Conservation (phyloP, 2,329 filamentous ascomycete genomes). For the Trichoderma arundinaceum region DNA sequence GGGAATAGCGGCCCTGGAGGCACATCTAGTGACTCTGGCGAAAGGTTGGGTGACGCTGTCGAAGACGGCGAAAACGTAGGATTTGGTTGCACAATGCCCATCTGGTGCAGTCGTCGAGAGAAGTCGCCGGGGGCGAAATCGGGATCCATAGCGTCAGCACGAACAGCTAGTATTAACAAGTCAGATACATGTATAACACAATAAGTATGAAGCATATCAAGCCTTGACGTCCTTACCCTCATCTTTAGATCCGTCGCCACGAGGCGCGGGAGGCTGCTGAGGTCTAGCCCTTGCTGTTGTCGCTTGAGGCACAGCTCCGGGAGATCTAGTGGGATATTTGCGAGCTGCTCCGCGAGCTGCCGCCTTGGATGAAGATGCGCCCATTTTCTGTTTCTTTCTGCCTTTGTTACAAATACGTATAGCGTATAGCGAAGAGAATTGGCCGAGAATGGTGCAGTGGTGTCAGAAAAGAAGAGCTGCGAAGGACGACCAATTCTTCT, state of each 20-base stretch:
- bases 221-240: slow-evolving; percentile 34
- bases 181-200: neutral
- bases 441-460: neutral
- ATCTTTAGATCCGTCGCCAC: slow-evolving; percentile 33
- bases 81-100: slow-evolving; percentile 61
- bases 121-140: slow-evolving; percentile 52
- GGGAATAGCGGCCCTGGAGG: slow-evolving; percentile 40
- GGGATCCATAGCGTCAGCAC: slow-evolving; percentile 50
- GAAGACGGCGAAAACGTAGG: slow-evolving; percentile 61
- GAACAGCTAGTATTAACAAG: slow-evolving; percentile 44
- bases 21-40: slow-evolving; percentile 34
- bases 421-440: neutral
- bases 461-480: neutral
- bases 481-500: neutral
- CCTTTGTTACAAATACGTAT: neutral
- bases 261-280: slow-evolving; percentile 13
- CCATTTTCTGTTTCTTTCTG: slow-evolving; percentile 14
- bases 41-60: slow-evolving; percentile 43
- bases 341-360: slow-evolving; percentile 39
- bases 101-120: slow-evolving; percentile 57
- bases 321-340: slow-evolving; percentile 52
- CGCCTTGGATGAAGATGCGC: slow-evolving; percentile 32
- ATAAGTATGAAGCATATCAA: neutral
- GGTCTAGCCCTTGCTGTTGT: slow-evolving; percentile 34
- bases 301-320: slow-evolving; percentile 37